Evolutionary conservation across 441 rosid genomes (phyloP).

Genomic region (Viola pubescens): DNA sequence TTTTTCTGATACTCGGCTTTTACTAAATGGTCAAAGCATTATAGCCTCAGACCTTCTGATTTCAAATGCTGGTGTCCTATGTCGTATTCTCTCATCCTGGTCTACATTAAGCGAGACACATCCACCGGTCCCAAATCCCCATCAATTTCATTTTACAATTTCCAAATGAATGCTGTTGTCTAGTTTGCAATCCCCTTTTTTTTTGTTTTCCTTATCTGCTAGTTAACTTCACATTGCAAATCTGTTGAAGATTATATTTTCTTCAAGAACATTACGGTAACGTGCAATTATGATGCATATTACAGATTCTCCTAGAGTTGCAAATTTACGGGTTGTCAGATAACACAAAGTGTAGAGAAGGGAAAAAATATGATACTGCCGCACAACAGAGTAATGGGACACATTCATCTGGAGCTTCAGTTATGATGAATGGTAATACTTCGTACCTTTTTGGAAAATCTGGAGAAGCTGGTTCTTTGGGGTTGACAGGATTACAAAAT

Average conservation of each 20-base stretch:
- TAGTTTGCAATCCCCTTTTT: not conserved
- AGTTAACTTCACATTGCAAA: not conserved
- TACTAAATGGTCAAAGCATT: too few species aligned
- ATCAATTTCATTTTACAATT: too few species aligned
- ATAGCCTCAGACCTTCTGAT: too few species aligned
- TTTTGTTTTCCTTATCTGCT: not conserved
- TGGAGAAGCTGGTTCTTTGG: conserved; percentile 43
- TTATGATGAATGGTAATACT: conserved; percentile 29
- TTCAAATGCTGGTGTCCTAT: too few species aligned
- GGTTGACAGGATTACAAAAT: conserved; percentile 58
- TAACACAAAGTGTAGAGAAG: conserved; percentile 35
- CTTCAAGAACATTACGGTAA: not conserved
- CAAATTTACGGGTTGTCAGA: conserved; percentile 64
- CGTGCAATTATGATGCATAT: not conserved
- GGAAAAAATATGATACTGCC: conserved; percentile 33
- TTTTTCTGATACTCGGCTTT: too few species aligned
- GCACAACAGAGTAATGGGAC: conserved; percentile 20
- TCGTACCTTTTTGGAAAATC: conserved; percentile 25
- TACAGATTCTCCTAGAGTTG: conserved; percentile 53
- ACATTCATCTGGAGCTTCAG: conserved; percentile 17
- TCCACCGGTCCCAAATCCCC: too few species aligned
- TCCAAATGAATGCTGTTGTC: too few species aligned
- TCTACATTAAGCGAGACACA: too few species aligned
- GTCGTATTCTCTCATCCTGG: too few species aligned
- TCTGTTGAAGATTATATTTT: not conserved